Conservation (phyloP, 129 eudicot species). For the Artemisia tridentata region DNA sequence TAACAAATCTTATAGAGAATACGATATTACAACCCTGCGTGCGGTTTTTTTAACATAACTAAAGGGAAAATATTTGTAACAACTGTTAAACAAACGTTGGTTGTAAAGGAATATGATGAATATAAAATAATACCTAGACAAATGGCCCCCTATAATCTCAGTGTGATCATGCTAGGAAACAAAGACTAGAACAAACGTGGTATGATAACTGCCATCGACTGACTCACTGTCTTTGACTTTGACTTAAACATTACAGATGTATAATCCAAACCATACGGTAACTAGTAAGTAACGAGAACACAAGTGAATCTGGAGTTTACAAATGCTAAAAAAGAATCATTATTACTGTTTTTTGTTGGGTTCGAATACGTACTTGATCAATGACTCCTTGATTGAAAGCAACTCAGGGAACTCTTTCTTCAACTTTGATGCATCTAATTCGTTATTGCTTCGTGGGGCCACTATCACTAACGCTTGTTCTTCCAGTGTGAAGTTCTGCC, state of each 20-base stretch:
- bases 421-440: conserved; percentile 85
- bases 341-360: conserved; percentile 63
- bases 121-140: conserved; percentile 26
- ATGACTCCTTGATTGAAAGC: conserved; percentile 77
- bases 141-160: conserved; percentile 16
- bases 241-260: conserved; percentile 33
- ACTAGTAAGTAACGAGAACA: conserved; percentile 21
- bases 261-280: conserved; percentile 30
- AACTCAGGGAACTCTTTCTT: conserved; percentile 89
- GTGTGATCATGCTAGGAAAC: conserved; percentile 12
- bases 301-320: conserved; percentile 13
- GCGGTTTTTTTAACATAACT: conserved; percentile 19
- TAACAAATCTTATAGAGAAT: conserved; percentile 23
- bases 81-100: conserved; percentile 13
- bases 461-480: conserved; percentile 93
- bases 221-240: no score
- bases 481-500: conserved; percentile 79
- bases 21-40: conserved; percentile 26
- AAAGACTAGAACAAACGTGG: neutral
- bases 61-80: conserved; percentile 21
- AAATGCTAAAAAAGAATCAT: conserved; percentile 18
- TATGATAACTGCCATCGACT: no score
- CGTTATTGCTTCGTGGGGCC: conserved; percentile 90
- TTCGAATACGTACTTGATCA: conserved; percentile 93
- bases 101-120: conserved; percentile 7